These are phyloP conservation scores for Clavispora santaluciae DNA, from an alignment of 805 yeast species.

Conservation along the genomic window DNA sequence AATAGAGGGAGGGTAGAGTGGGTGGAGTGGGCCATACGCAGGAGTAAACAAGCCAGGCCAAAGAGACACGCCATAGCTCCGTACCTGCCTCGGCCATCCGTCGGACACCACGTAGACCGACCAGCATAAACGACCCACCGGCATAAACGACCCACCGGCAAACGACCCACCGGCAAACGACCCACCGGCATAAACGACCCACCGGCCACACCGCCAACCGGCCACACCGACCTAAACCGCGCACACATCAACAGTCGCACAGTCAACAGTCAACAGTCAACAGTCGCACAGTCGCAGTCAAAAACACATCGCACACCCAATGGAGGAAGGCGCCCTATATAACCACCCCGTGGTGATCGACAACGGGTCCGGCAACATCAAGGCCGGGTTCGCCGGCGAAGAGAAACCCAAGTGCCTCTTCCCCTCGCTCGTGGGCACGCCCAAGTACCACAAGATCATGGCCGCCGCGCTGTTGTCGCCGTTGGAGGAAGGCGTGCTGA, in stretches of 20 bases:
- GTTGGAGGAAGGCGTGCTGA: constrained; percentile 12
- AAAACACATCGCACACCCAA: constrained; percentile 1
- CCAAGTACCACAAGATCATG: constrained; percentile 81
- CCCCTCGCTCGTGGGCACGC: constrained; percentile 70
- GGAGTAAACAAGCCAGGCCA: background rate
- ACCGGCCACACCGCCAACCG: no score
- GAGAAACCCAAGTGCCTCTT: constrained; percentile 67
- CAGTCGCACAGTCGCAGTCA: background rate
- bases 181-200: no score
- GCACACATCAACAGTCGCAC: no score
- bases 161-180: no score
- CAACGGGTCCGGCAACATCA: constrained; percentile 75
- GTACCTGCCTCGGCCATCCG: no score
- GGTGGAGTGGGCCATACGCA: background rate
- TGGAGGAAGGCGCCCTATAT: constrained; percentile 25
- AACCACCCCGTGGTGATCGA: constrained; percentile 45
- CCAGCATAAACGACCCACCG: no score
- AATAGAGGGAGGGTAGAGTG: background rate
- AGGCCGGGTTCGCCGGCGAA: constrained; percentile 93
- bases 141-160: no score
- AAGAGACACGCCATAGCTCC: no score
- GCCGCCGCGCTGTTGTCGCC: constrained; percentile 39
- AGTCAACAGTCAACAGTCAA: no score
- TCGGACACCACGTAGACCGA: no score
- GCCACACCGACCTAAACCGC: no score